These are phyloP conservation scores for Scheffersomyces insectosa DNA, from an alignment of 1,139 yeast genomes.

Conservation along the genomic window DNA sequence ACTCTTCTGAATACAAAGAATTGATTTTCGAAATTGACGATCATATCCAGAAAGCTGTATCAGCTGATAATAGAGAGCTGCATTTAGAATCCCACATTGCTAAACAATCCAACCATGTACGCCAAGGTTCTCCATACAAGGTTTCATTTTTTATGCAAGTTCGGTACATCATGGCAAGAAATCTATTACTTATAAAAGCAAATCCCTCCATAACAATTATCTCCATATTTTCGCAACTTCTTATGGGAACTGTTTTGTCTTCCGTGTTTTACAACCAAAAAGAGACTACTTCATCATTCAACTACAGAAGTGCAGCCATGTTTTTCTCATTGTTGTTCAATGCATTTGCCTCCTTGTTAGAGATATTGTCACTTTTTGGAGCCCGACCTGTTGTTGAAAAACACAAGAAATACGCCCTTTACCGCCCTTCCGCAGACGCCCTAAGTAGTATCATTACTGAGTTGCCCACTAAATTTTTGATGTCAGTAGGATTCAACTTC, in stretches of 20 bases:
- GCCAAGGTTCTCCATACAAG: constrained; percentile 31
- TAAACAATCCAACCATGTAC: constrained; percentile 26
- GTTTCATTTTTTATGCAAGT: constrained; percentile 38
- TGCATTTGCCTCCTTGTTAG: constrained; percentile 58
- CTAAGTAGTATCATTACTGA: constrained; percentile 59
- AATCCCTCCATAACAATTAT: constrained; percentile 32
- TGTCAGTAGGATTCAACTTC: constrained; percentile 46
- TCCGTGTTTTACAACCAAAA: constrained; percentile 57
- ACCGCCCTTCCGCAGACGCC: constrained; percentile 69
- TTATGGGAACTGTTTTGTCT: constrained; percentile 36
- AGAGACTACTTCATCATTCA: constrained; percentile 51
- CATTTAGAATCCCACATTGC: constrained; percentile 28
- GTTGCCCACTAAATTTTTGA: constrained; percentile 52
- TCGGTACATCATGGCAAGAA: constrained; percentile 27
- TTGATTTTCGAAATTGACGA: constrained; percentile 20
- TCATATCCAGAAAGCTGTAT: constrained; percentile 9
- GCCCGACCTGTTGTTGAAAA: constrained; percentile 61
- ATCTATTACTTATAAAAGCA: constrained; percentile 27
- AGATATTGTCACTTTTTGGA: constrained; percentile 55
- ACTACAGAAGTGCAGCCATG: constrained; percentile 56
- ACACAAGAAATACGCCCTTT: constrained; percentile 63
- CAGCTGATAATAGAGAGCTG: not conserved
- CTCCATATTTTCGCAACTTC: constrained; percentile 25
- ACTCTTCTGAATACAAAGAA: constrained; percentile 18
- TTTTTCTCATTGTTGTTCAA: constrained; percentile 59